Percentiles rank a stretch among this genome's conserved stretches.
Evolutionary conservation across 371 early-diverging fungal genomes (phyloP).

Genomic region (Mortierella sp.): DNA sequence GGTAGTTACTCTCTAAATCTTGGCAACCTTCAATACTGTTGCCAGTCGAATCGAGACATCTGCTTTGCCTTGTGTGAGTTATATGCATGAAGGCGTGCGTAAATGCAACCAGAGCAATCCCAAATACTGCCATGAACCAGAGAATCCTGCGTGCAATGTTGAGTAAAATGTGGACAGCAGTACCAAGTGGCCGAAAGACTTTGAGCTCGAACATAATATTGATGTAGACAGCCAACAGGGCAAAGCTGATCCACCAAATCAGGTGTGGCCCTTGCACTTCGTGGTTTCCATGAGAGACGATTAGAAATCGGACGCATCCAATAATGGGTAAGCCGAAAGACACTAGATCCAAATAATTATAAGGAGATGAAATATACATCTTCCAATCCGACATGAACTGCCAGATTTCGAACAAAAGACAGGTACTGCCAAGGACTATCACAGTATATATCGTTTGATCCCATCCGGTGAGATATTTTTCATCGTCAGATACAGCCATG

Average conservation of each 20-base stretch:
- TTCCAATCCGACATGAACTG: background rate
- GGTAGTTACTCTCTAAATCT: background rate
- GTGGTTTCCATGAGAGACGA: background rate
- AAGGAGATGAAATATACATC: conserved; percentile 18
- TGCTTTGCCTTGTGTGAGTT: conserved; percentile 14
- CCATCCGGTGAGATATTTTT: background rate
- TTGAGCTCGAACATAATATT: conserved; percentile 51
- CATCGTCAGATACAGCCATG: background rate
- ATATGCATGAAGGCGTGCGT: conserved; percentile 23
- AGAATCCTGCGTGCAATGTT: conserved; percentile 31
- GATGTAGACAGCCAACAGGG: conserved; percentile 29
- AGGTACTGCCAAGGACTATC: background rate
- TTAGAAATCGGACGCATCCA: conserved; percentile 20
- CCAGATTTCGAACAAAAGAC: background rate
- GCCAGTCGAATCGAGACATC: background rate
- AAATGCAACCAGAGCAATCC: conserved; percentile 26
- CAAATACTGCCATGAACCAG: conserved; percentile 46
- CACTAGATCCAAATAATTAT: conserved; percentile 33
- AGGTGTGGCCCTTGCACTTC: conserved; percentile 8
- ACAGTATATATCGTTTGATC: background rate
- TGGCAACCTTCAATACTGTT: background rate
- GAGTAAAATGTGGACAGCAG: conserved; percentile 44
- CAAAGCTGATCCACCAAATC: conserved; percentile 37
- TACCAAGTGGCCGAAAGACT: conserved; percentile 36
- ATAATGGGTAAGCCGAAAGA: conserved; percentile 15